Conservation (phyloP, 2,329 filamentous ascomycete species). For the Beauveria australis region DNA sequence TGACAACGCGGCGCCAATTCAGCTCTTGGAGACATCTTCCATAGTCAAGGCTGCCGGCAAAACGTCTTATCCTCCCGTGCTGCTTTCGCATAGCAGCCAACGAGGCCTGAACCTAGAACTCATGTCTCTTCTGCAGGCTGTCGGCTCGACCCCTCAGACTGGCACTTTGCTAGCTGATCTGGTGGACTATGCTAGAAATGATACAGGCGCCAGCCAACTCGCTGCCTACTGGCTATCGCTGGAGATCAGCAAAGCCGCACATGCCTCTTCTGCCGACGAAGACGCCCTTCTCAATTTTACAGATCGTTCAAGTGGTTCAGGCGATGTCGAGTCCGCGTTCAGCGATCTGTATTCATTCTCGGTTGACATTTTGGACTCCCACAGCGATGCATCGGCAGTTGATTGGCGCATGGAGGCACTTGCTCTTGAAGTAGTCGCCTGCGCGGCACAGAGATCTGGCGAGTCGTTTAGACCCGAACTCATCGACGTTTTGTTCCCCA, state of each 20-base stretch:
- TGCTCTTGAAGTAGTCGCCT: slow-evolving; percentile 70
- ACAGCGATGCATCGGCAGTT: slow-evolving; percentile 36
- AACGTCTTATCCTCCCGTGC: slow-evolving; percentile 47
- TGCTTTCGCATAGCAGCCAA: slow-evolving; percentile 60
- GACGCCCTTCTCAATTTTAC: slow-evolving; percentile 58
- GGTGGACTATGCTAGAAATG: slow-evolving; percentile 52
- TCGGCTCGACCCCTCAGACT: slow-evolving; percentile 51
- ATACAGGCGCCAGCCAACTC: slow-evolving; percentile 50
- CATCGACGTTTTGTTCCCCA: slow-evolving; percentile 83
- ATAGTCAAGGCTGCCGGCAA: slow-evolving; percentile 10
- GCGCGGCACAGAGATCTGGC: slow-evolving; percentile 61
- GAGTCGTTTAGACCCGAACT: slow-evolving; percentile 72
- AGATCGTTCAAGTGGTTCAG: slow-evolving; percentile 26
- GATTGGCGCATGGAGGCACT: slow-evolving; percentile 73
- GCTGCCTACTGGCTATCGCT: slow-evolving; percentile 76
- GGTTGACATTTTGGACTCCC: slow-evolving; percentile 49
- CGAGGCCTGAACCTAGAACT: slow-evolving; percentile 51
- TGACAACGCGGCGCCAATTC: slow-evolving; percentile 18
- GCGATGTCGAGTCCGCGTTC: slow-evolving; percentile 39
- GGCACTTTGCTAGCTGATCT: slow-evolving; percentile 56
- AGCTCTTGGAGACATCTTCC: slow-evolving; percentile 16
- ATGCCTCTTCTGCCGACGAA: slow-evolving; percentile 43
- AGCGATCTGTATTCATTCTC: slow-evolving; percentile 65
- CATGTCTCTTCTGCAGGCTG: slow-evolving; percentile 44
- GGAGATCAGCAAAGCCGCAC: slow-evolving; percentile 55